phyloP scores from a whole-genome alignment of 2,329 filamentous ascomycete genomes.

The Truncatella angustata region DNA sequence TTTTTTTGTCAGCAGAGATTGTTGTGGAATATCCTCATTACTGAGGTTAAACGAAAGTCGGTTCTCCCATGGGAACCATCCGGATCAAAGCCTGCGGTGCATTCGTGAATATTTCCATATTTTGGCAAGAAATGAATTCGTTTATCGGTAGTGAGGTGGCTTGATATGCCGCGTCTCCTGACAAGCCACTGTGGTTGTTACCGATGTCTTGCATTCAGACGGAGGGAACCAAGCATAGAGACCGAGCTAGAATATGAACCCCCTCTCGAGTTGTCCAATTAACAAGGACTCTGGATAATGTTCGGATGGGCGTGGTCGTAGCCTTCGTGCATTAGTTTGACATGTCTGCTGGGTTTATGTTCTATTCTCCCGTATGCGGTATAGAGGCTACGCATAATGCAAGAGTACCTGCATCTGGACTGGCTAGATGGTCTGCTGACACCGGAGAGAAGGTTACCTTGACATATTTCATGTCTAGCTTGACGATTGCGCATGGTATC shows the following conservation, averaged over 20 bases:
- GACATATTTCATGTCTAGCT: not conserved
- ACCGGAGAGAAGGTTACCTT: slow-evolving; percentile 8
- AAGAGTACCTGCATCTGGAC: slow-evolving; percentile 22
- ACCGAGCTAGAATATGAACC: not conserved
- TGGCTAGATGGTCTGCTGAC: slow-evolving; percentile 20
- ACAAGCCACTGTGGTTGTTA: not conserved
- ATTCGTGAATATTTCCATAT: too few relatives aligned
- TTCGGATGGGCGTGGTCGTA: slow-evolving; percentile 2
- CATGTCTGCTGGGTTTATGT: not conserved
- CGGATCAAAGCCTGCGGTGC: too few relatives aligned
- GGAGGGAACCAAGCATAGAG: not conserved
- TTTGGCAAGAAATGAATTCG: not conserved
- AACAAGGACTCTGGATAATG: not conserved
- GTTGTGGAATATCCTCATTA: too few relatives aligned
- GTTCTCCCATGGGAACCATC: too few relatives aligned
- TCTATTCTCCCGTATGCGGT: slow-evolving; percentile 1
- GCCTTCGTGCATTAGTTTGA: slow-evolving; percentile 1
- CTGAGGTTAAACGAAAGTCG: too few relatives aligned
- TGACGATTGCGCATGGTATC: not conserved
- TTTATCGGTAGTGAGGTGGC: too few relatives aligned
- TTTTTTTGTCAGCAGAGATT: too few relatives aligned
- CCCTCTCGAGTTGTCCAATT: slow-evolving; percentile 3
- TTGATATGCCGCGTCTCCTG: too few relatives aligned
- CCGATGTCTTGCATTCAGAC: not conserved
- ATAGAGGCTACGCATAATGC: slow-evolving; percentile 8